Evolutionary conservation across 148 eudicot genomes (phyloP).

Genomic region (Salicornia ramosissima): DNA sequence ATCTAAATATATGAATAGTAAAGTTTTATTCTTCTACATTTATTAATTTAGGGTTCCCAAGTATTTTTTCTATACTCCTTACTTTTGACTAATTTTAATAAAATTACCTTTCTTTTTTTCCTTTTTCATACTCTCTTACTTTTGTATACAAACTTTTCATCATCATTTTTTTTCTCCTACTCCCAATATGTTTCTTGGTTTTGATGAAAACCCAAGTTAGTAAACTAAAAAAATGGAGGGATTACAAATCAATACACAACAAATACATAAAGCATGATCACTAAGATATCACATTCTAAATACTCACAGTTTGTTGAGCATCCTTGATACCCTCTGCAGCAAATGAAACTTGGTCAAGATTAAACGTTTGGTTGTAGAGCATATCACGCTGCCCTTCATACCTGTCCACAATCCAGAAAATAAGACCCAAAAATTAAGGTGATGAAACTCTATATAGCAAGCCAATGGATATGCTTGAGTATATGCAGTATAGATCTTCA

Average conservation of each 20-base stretch:
- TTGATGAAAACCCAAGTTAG: too few relatives aligned
- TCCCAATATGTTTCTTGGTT: too few relatives aligned
- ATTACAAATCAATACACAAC: not conserved
- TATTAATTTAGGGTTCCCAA: too few relatives aligned
- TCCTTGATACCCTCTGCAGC: slow-evolving; percentile 95
- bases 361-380: slow-evolving; percentile 96
- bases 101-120: too few relatives aligned
- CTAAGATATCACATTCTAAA: not conserved
- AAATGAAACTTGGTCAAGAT: slow-evolving; percentile 91
- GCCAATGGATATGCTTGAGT: not conserved
- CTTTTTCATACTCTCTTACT: too few relatives aligned
- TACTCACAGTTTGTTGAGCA: slow-evolving; percentile 95
- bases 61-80: too few relatives aligned
- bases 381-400: slow-evolving; percentile 97
- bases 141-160: too few relatives aligned
- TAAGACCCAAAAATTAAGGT: not conserved
- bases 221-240: too few relatives aligned
- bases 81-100: too few relatives aligned
- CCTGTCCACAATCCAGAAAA: slow-evolving; percentile 42
- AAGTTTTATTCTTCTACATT: too few relatives aligned
- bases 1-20: too few relatives aligned
- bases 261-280: not conserved
- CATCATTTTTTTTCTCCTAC: too few relatives aligned
- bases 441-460: not conserved
- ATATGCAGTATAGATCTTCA: not conserved